phyloP scores from a whole-genome alignment of 768 basidiomycete species.

The Lactarius hengduanensis region DNA sequence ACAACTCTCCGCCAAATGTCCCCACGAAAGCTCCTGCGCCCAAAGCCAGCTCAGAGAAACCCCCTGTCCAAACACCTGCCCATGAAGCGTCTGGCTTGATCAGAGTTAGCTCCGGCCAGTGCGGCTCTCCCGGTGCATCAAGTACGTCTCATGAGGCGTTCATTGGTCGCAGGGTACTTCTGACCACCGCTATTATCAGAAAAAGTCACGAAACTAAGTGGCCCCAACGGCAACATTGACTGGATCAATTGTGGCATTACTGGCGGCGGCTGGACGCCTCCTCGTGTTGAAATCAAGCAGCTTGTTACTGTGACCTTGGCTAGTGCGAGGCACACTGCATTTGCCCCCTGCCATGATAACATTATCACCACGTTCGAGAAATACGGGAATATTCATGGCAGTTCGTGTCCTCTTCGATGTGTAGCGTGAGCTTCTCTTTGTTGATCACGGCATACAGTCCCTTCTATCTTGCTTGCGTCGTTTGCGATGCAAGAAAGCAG shows the following conservation, averaged over 20 bases:
- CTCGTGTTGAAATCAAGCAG: slow-evolving; percentile 52
- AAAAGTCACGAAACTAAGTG: slow-evolving; percentile 47
- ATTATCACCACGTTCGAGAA: slow-evolving; percentile 57
- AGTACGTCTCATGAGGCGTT: slow-evolving; percentile 5
- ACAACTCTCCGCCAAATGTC: too few relatives aligned
- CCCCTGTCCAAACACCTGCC: too few relatives aligned
- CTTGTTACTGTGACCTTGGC: slow-evolving; percentile 48
- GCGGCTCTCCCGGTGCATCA: slow-evolving; percentile 16
- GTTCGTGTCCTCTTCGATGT: slow-evolving; percentile 34
- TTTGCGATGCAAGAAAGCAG: slow-evolving; percentile 88
- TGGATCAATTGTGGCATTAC: slow-evolving; percentile 79
- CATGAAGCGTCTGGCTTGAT: neutral
- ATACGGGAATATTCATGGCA: slow-evolving; percentile 45
- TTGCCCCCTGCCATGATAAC: slow-evolving; percentile 54
- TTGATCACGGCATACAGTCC: slow-evolving; percentile 42
- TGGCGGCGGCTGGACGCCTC: slow-evolving; percentile 67
- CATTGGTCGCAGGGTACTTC: slow-evolving; percentile 8
- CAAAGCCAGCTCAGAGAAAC: too few relatives aligned
- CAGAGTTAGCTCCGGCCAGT: neutral
- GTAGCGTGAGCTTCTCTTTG: slow-evolving; percentile 3
- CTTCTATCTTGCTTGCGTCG: slow-evolving; percentile 75
- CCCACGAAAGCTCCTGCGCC: too few relatives aligned
- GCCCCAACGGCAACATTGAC: slow-evolving; percentile 69
- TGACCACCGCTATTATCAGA: slow-evolving; percentile 36
- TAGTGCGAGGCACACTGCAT: slow-evolving; percentile 51